phyloP scores from a whole-genome alignment of 2,329 filamentous ascomycete species.

The Epichloe sibirici region DNA sequence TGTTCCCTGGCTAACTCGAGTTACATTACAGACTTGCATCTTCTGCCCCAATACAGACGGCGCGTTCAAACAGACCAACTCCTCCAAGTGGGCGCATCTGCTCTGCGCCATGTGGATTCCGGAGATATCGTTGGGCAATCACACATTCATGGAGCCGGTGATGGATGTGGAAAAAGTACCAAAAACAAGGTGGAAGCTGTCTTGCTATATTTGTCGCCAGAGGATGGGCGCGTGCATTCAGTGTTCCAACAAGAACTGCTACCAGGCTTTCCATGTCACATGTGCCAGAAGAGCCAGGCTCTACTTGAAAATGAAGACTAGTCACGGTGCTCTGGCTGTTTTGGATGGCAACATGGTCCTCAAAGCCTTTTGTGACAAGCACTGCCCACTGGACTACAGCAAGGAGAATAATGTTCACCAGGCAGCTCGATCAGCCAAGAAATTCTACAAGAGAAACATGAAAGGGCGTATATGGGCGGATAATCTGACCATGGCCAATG shows the following conservation, averaged over 20 bases:
- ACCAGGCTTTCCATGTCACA: slow-evolving; percentile 93
- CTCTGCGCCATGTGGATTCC: slow-evolving; percentile 98
- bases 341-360: slow-evolving; percentile 70
- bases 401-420: slow-evolving; percentile 72
- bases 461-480: slow-evolving; percentile 84
- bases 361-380: slow-evolving; percentile 93
- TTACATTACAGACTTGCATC: slow-evolving; percentile 60
- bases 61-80: slow-evolving; percentile 95
- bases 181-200: slow-evolving; percentile 83
- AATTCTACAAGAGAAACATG: slow-evolving; percentile 84
- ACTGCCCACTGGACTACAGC: slow-evolving; percentile 81
- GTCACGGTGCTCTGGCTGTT: slow-evolving; percentile 63
- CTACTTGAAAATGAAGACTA: slow-evolving; percentile 94
- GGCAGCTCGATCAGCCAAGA: slow-evolving; percentile 72
- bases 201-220: slow-evolving; percentile 94
- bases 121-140: slow-evolving; percentile 88
- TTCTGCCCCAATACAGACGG: slow-evolving; percentile 97
- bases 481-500: slow-evolving; percentile 70
- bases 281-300: slow-evolving; percentile 80
- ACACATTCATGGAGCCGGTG: slow-evolving; percentile 95
- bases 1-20: neutral
- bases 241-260: slow-evolving; percentile 95
- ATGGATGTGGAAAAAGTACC: slow-evolving; percentile 98
- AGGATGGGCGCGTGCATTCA: slow-evolving; percentile 98
- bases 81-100: slow-evolving; percentile 91